A percentile compares a stretch with the other conserved stretches of the same genome.
These are phyloP conservation scores for Cercospora beticola DNA, from an alignment of 2,329 filamentous ascomycete species.

Conservation along the genomic window DNA sequence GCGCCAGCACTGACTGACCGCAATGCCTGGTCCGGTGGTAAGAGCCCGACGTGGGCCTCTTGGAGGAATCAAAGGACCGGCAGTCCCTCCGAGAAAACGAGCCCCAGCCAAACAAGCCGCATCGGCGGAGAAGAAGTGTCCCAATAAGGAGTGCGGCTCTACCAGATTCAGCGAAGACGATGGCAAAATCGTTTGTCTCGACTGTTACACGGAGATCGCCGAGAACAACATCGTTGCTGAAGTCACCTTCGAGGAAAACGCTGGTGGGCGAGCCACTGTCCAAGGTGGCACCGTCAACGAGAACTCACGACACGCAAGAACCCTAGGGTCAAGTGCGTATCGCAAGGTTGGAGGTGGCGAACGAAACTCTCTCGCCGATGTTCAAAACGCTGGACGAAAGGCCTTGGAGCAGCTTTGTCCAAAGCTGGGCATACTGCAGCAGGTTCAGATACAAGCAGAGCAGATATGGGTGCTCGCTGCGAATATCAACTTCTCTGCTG, in stretches of 20 bases:
- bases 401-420: constrained; percentile 42
- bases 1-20: neutral
- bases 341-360: constrained; percentile 47
- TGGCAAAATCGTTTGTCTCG: constrained; percentile 64
- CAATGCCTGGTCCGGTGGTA: constrained; percentile 9
- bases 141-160: constrained; percentile 18
- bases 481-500: constrained; percentile 71
- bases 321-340: constrained; percentile 52
- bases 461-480: constrained; percentile 51
- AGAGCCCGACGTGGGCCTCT: constrained; percentile 10
- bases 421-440: constrained; percentile 41
- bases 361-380: constrained; percentile 59
- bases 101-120: constrained; percentile 9
- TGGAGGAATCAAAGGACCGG: constrained; percentile 12
- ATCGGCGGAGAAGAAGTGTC: constrained; percentile 19
- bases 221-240: constrained; percentile 90
- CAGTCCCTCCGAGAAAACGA: constrained; percentile 8
- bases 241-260: constrained; percentile 84
- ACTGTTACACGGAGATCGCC: constrained; percentile 80
- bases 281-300: constrained; percentile 86
- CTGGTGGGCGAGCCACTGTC: constrained; percentile 81
- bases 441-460: constrained; percentile 42
- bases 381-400: constrained; percentile 46
- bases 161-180: constrained; percentile 35
- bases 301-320: constrained; percentile 76